phyloP scores from a whole-genome alignment of 768 basidiomycete species.

The Lepiota venenata region DNA sequence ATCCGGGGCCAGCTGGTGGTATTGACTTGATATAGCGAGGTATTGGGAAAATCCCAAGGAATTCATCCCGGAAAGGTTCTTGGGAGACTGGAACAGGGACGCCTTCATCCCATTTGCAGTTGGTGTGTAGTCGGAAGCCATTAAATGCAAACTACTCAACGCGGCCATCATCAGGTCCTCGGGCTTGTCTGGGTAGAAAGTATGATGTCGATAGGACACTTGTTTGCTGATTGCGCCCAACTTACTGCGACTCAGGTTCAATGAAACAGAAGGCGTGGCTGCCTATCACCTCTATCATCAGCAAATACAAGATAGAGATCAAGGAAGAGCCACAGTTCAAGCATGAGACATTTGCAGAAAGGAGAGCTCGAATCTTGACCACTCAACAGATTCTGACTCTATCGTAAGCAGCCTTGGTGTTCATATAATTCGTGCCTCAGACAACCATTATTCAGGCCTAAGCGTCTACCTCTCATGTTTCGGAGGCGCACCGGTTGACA shows the following conservation, averaged over 20 bases:
- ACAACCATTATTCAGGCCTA: conserved; percentile 15
- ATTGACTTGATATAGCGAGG: conserved; percentile 30
- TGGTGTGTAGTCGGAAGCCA: conserved; percentile 4
- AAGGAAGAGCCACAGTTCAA: conserved; percentile 49
- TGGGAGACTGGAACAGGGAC: conserved; percentile 16
- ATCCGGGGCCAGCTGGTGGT: neutral
- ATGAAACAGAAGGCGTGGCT: conserved; percentile 50
- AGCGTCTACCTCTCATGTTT: conserved; percentile 21
- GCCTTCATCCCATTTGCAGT: conserved; percentile 15
- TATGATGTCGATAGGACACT: conserved; percentile 15
- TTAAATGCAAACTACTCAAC: neutral
- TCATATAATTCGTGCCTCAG: neutral
- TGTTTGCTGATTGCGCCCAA: neutral
- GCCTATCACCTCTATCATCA: conserved; percentile 47
- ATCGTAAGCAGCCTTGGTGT: conserved; percentile 32
- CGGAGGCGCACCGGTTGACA: conserved; percentile 9
- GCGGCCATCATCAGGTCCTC: conserved; percentile 25
- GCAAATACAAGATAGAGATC: conserved; percentile 42
- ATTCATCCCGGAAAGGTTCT: conserved; percentile 29
- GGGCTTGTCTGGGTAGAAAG: conserved; percentile 45
- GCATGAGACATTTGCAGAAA: conserved; percentile 42
- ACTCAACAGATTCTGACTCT: conserved; percentile 35
- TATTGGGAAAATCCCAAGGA: conserved; percentile 52
- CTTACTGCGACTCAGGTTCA: conserved; percentile 30
- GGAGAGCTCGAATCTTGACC: conserved; percentile 37